Conservation (phyloP, 176 grass and related monocot species). For the Triticum timopheevii region DNA sequence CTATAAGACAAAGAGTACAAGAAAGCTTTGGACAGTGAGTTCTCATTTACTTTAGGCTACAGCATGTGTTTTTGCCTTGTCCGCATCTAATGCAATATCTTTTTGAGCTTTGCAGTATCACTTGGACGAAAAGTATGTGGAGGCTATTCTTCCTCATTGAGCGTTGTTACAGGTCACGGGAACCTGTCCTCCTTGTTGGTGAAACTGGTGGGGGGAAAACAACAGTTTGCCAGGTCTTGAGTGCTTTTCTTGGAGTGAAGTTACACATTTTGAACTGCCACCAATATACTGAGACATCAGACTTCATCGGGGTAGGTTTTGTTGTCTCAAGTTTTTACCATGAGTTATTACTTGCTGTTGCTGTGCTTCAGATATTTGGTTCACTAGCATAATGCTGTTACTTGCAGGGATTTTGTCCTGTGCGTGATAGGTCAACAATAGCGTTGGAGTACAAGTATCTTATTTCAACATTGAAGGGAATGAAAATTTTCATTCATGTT, state of each 20-base stretch:
- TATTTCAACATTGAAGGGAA: conserved; percentile 52
- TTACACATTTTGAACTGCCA: conserved; percentile 97
- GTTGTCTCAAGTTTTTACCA: conserved; percentile 7
- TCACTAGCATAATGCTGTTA: conserved; percentile 20
- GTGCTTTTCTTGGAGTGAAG: conserved; percentile 59
- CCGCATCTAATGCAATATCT: conserved; percentile 13
- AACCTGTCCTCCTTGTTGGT: conserved; percentile 97
- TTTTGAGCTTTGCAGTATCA: conserved; percentile 56
- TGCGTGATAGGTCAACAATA: conserved; percentile 92
- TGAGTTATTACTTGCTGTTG: conserved; percentile 21
- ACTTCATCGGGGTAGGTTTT: conserved; percentile 91
- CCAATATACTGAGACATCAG: conserved; percentile 96
- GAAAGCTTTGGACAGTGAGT: conserved; percentile 81
- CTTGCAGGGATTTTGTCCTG: conserved; percentile 83
- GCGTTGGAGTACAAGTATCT: conserved; percentile 61
- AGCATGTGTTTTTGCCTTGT: neutral
- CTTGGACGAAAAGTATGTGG: conserved; percentile 97
- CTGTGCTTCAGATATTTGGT: neutral
- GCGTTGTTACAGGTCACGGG: conserved; percentile 78
- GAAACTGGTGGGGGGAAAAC: conserved; percentile 97
- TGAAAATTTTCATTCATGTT: conserved; percentile 56
- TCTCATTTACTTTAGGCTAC: conserved; percentile 12
- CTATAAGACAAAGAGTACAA: conserved; percentile 44
- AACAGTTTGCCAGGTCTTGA: conserved; percentile 92
- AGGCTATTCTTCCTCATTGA: conserved; percentile 88